Percentiles rank a stretch among this genome's conserved stretches.
phyloP scores from a whole-genome alignment of 169 alveolate species.

The Plasmodium malariae region DNA sequence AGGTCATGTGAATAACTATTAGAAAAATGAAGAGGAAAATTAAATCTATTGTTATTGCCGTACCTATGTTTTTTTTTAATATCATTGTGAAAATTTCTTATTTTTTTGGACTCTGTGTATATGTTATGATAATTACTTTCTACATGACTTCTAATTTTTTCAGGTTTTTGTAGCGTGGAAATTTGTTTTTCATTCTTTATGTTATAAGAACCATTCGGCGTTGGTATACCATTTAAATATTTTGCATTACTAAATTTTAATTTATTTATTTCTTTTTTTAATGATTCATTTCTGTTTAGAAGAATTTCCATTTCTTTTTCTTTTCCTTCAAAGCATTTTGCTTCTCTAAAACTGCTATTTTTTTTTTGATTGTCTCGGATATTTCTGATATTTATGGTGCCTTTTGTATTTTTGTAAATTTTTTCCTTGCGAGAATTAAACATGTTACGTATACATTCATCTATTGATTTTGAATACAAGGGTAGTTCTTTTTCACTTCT shows the following conservation, averaged over 20 bases:
- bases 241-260: conserved; percentile 1
- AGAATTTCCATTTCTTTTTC: conserved; percentile 29
- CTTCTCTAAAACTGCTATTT: neutral
- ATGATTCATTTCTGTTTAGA: conserved; percentile 23
- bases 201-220: neutral
- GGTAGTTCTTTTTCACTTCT: neutral
- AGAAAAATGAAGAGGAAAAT: conserved; percentile 45
- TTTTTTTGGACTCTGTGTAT: neutral
- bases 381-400: neutral
- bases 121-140: neutral
- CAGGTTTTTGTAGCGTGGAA: too few species aligned
- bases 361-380: neutral
- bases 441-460: neutral
- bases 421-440: neutral
- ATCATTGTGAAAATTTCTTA: neutral
- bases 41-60: conserved; percentile 45
- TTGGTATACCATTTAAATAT: neutral
- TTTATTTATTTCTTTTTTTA: conserved; percentile 39
- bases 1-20: conserved; percentile 20
- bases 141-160: too few species aligned
- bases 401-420: neutral
- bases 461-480: neutral
- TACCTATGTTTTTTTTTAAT: conserved; percentile 19
- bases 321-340: conserved; percentile 1
- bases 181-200: too few species aligned